These are phyloP conservation scores for Postia placenta DNA, from an alignment of 768 basidiomycete genomes.

Conservation along the genomic window DNA sequence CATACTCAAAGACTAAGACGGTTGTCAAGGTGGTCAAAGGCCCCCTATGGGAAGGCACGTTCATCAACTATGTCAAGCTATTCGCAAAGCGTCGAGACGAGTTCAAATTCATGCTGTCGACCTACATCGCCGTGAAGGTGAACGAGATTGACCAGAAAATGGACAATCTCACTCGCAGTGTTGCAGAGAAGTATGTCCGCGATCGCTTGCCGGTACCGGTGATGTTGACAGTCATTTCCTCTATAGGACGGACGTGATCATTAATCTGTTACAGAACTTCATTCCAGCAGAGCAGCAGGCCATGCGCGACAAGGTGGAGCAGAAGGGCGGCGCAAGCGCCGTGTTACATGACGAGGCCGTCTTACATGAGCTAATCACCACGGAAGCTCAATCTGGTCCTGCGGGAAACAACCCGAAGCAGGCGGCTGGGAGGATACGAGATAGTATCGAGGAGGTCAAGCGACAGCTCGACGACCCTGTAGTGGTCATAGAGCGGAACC, in stretches of 20 bases:
- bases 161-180: background rate
- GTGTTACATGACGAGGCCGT: background rate
- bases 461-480: background rate
- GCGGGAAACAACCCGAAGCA: background rate
- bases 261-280: constrained; percentile 31
- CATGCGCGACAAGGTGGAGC: constrained; percentile 15
- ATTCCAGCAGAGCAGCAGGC: constrained; percentile 36
- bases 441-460: background rate
- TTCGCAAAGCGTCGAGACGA: constrained; percentile 21
- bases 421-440: background rate
- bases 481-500: background rate
- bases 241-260: constrained; percentile 24
- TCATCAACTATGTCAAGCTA: constrained; percentile 10
- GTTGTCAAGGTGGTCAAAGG: constrained; percentile 23
- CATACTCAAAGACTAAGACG: constrained; percentile 24
- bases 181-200: background rate
- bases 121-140: constrained; percentile 21
- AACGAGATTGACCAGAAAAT: constrained; percentile 17
- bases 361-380: background rate
- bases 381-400: background rate
- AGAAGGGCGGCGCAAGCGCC: background rate
- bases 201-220: background rate
- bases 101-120: constrained; percentile 22
- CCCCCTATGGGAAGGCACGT: constrained; percentile 24
- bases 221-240: background rate